Base-by-base conservation (phyloP, 2,329 filamentous ascomycete genomes). In the Lasiodiplodia citricola region DNA sequence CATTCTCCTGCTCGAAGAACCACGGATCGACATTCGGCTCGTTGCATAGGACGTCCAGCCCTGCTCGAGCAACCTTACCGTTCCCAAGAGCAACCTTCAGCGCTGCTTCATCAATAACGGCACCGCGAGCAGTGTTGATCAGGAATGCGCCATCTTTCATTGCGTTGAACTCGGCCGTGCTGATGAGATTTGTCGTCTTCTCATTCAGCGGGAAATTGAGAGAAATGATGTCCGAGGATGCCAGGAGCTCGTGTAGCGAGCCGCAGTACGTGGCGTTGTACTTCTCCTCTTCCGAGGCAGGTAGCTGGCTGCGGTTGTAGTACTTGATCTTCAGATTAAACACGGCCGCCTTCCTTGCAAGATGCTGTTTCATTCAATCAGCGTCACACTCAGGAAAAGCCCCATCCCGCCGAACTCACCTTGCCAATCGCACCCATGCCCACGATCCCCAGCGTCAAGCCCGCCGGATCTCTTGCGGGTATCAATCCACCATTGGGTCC, bases 121-220 rank as follows among this genome's bases (percentile, higher is more conserved):
- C 92, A 1, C 92, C 92, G 38, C 92, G 84, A 1, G 92, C 92
- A 0, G 95, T 92, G 70, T 96, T 96, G 66, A 96, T 83, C 7
- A 95, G 88, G 4, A 91, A 85, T 0, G 91, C 89, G 8, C 90
- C 90, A 21, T 83, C 83, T 76, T 92, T 94, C 92, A 95, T 94
- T 11, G 83, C 83, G 23, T 82, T 82, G 10, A 95, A 80, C 78
- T 95, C 91, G 0, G 83, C 79, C 57, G 87, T 87, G 0, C 89
- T 87, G 21, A 96, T 87, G 79, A 96, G 86, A 67, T 92, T 91
- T 69, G 90, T 85, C 0, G 92, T 96, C 8, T 90, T 91, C 7
- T 91, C 91, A 69, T 94, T 87, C 68, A 96, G 83, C 0, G 93
- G 93, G 0, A 92, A 95, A 75, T 95, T 92, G 10, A 95, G 89